These are phyloP conservation scores for Xylaria longipes DNA, from an alignment of 495 filamentous ascomycete species.

Conservation along the genomic window DNA sequence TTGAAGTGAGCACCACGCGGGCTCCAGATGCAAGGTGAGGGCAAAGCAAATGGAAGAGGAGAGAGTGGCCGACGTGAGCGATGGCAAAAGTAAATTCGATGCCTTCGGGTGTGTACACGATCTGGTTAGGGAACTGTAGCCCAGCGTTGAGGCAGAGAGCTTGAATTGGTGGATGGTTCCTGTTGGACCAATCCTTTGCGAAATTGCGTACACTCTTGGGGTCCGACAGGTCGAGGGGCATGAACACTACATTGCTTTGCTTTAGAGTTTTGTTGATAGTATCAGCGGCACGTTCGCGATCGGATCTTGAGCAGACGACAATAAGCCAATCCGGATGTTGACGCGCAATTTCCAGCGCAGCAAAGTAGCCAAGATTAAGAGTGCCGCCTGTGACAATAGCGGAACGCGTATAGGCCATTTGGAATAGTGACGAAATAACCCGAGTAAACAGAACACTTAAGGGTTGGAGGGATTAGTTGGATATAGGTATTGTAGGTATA, in stretches of 20 bases:
- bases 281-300: slow-evolving; percentile 44
- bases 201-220: slow-evolving; percentile 48
- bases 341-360: slow-evolving; percentile 54
- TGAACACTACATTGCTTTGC: slow-evolving; percentile 48
- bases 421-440: background rate
- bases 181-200: slow-evolving; percentile 38
- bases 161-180: slow-evolving; percentile 49
- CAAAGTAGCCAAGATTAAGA: slow-evolving; percentile 53
- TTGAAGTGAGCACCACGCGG: slow-evolving; percentile 46
- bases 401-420: slow-evolving; percentile 42
- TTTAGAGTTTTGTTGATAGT: slow-evolving; percentile 47
- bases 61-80: slow-evolving; percentile 53
- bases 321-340: slow-evolving; percentile 47
- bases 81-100: slow-evolving; percentile 46
- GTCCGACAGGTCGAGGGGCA: slow-evolving; percentile 49
- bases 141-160: slow-evolving; percentile 54
- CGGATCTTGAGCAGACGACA: slow-evolving; percentile 52
- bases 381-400: slow-evolving; percentile 58
- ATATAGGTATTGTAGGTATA: background rate
- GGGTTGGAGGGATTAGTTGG: background rate
- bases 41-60: slow-evolving; percentile 68
- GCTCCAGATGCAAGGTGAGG: slow-evolving; percentile 60
- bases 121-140: slow-evolving; percentile 45
- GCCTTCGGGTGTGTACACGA: slow-evolving; percentile 46
- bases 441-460: background rate